Evolutionary conservation across 805 yeast genomes (phyloP), one percentile per base, ranked within the genome.

Genomic region (Lachancea meyersii): DNA sequence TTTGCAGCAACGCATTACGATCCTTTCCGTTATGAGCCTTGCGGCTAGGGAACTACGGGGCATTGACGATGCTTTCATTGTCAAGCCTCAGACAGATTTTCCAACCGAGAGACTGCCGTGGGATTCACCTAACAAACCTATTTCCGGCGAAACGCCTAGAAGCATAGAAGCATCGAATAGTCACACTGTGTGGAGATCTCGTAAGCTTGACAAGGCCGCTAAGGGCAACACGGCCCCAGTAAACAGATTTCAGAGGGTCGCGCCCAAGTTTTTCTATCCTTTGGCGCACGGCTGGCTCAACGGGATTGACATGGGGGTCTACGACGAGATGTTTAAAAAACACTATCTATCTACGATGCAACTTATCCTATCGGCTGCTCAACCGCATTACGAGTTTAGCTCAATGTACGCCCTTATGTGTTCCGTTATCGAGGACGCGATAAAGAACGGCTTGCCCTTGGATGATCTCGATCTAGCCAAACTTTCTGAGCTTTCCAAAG

Each of bases 1-100:
- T 0, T 59, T 93, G 16, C 93, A 84, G 47, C 89, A 82, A 46
- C 63, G 97, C 37, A 69, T 89, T 64, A 64, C 76, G 22, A 68
- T 89, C 7, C 60, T 93, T 16, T 76, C 89, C 4, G 66, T 85
- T 0, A 56, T 86, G 10, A 81, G 89, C 0, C 63, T 88, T 19
- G 76, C 85, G 2, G 86, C 88, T 0, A 63, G 95, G 46, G 87
- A 84, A 48, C 67, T 88, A 8, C 67, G 82, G 34, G 91, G 88
- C 0, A 59, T 69, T 23, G 69, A 72, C 4, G 91, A 82, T 56
- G 68, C 58, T 0, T 70, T 70, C n/a, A 59, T 71, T 2, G 59
- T 65, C 9, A 69, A 73, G 38, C 70, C 69, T 0, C 24, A 50
- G 21, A 26, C 61, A 69, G 0, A 50, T 36, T 18, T 53, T 63